Evolutionary conservation across 2,329 filamentous ascomycete genomes (phyloP).

Genomic region (Monosporascus sp.): DNA sequence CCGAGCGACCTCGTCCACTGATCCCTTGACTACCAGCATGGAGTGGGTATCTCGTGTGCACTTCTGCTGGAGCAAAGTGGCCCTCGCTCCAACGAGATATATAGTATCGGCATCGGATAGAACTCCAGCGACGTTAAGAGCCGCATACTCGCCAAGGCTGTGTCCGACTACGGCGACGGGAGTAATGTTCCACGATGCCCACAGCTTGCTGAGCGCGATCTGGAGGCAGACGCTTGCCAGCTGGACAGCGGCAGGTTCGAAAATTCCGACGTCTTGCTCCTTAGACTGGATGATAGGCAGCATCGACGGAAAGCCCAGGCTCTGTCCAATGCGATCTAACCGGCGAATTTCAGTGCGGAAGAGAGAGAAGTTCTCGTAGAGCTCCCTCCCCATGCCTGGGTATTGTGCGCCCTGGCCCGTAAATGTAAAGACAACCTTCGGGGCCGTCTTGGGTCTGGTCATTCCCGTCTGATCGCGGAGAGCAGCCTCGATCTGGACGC

Average conservation of each 20-base stretch:
- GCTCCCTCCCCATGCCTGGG: conserved; percentile 7
- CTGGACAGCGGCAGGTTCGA: conserved; percentile 37
- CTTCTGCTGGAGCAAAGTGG: conserved; percentile 45
- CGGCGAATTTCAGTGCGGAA: conserved; percentile 39
- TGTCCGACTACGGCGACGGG: conserved; percentile 38
- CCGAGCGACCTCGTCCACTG: conserved; percentile 34
- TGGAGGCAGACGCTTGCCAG: conserved; percentile 27
- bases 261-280: conserved; percentile 27
- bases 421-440: conserved; percentile 26
- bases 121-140: conserved; percentile 52
- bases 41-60: conserved; percentile 50
- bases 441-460: conserved; percentile 34
- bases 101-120: conserved; percentile 54
- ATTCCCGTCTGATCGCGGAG: conserved; percentile 33
- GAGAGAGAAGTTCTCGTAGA: conserved; percentile 7
- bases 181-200: conserved; percentile 29
- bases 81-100: conserved; percentile 51
- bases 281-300: conserved; percentile 39
- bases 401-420: conserved; percentile 17
- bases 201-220: conserved; percentile 32
- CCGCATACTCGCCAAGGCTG: conserved; percentile 57
- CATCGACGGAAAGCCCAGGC: conserved; percentile 45
- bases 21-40: conserved; percentile 53
- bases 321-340: conserved; percentile 43
- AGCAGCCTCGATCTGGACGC: conserved; percentile 27